Evolutionary conservation across 2,329 filamentous ascomycete species (phyloP).

Genomic region (Aschersonia sp.): DNA sequence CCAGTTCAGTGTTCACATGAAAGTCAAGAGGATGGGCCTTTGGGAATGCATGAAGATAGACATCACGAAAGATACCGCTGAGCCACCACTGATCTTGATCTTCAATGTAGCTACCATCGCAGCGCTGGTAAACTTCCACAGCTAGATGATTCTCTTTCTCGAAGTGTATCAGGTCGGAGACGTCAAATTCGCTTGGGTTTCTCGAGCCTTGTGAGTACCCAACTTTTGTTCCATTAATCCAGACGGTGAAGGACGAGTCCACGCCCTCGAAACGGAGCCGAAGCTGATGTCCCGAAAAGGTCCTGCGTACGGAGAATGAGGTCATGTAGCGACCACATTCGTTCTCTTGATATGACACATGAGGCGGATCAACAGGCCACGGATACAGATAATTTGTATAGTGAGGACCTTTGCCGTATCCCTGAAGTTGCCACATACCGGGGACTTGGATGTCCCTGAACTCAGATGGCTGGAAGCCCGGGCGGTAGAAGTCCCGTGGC

Average conservation of each 20-base stretch:
- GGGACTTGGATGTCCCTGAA: constrained; percentile 41
- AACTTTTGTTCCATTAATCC: constrained; percentile 51
- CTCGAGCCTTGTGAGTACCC: constrained; percentile 61
- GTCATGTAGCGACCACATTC: constrained; percentile 50
- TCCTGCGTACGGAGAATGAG: constrained; percentile 34
- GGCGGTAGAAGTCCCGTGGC: constrained; percentile 23
- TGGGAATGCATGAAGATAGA: constrained; percentile 49
- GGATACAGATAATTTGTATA: constrained; percentile 59
- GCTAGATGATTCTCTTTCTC: constrained; percentile 38
- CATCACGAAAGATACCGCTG: constrained; percentile 54
- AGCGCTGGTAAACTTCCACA: constrained; percentile 59
- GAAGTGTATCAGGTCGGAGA: constrained; percentile 35
- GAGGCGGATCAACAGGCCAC: constrained; percentile 52
- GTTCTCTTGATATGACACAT: constrained; percentile 49
- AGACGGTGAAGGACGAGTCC: constrained; percentile 57
- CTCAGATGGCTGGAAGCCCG: constrained; percentile 17
- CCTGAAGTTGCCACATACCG: constrained; percentile 58
- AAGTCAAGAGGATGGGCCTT: constrained; percentile 39
- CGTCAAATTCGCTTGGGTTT: constrained; percentile 61
- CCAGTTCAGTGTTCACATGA: constrained; percentile 38
- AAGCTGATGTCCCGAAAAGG: constrained; percentile 37
- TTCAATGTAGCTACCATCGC: constrained; percentile 59
- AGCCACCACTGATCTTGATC: constrained; percentile 61
- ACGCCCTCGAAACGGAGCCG: constrained; percentile 64
- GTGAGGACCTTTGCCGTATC: constrained; percentile 47